Evolutionary conservation across 306 rosid species (phyloP), one percentile per base, ranked within the genome.

Genomic region (Pachyrhizus erosus): DNA sequence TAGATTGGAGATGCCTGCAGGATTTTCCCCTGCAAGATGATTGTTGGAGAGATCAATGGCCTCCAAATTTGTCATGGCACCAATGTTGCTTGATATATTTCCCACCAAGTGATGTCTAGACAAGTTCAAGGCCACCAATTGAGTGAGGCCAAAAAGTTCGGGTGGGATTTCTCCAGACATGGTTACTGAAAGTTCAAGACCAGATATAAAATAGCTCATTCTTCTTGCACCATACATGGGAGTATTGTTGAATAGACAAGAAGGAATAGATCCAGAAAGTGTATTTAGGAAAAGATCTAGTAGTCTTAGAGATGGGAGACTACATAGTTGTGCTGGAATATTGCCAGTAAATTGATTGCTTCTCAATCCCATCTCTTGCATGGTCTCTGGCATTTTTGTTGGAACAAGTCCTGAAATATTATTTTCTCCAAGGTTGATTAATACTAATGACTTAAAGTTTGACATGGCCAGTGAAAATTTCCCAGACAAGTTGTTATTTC

Each of bases 211-310:
- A 37, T 37, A 8, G 6, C 42, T 37, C 10, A 5, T 5, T 37
- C 42, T 33, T 33, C 37, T 37, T 37, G 40, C 40, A 37, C 40
- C 40, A 37, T 37, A 0, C 10, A 37, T 37, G 2, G 10, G 9
- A 37, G 42, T 37, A 37, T 2, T 7, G 0, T 57, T 75, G 29
- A 0, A 9, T 1, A 60, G 0, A 11, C 80, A 60, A 1, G 33
- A 18, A 75, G 80, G 80, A 13, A 75, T 76, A 7, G 43, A 2
- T 42, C 80, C 71, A 24, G 60, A 76, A 58, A 76, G 43, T 76
- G 24, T 58, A 5, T 75, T 75, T 2, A 15, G 24, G 1, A 43
- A 61, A 58, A 75, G 70, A 40, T 75, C 70, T 7, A 75, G 3
- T 24, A 1, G 14, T 2, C 0, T 8, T 14, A 75, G 5, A 1